phyloP scores from a whole-genome alignment of 345 rosid genomes.

The Streptanthus diversifolius region DNA sequence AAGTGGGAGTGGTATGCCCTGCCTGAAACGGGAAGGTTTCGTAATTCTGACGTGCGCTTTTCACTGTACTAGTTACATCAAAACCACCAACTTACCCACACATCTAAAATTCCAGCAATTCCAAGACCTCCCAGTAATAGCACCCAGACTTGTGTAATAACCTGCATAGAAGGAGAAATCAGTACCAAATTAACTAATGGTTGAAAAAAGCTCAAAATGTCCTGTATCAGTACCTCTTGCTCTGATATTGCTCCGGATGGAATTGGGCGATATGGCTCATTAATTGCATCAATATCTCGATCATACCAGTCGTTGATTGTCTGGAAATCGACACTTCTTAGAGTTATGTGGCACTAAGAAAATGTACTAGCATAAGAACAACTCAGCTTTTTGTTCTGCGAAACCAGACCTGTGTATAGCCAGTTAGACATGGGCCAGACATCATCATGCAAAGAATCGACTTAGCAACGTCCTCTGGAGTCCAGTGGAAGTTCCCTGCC shows the following conservation, averaged over 20 bases:
- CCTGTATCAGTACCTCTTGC: conserved; percentile 53
- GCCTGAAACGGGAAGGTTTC: conserved; percentile 50
- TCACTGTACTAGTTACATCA: neutral
- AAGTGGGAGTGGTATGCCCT: conserved; percentile 69
- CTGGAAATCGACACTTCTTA: conserved; percentile 39
- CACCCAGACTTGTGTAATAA: conserved; percentile 83
- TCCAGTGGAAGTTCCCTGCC: conserved; percentile 95
- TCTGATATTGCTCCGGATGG: conserved; percentile 94
- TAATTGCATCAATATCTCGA: conserved; percentile 93
- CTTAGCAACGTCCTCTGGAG: conserved; percentile 82
- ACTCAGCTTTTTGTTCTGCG: neutral
- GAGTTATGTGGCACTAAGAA: conserved; percentile 9
- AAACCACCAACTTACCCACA: conserved; percentile 67
- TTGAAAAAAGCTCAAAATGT: neutral
- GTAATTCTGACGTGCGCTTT: neutral
- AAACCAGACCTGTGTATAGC: conserved; percentile 81
- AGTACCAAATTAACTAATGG: neutral
- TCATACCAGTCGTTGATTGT: conserved; percentile 95
- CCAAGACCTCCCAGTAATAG: conserved; percentile 86
- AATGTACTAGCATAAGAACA: conserved; percentile 5
- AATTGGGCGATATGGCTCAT: conserved; percentile 97
- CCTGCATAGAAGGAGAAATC: conserved; percentile 43
- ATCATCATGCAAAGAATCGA: conserved; percentile 88
- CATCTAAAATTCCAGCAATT: conserved; percentile 70
- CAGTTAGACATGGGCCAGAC: conserved; percentile 97